phyloP scores from a whole-genome alignment of 768 basidiomycete species.

The Rhodotorula diobovata region DNA sequence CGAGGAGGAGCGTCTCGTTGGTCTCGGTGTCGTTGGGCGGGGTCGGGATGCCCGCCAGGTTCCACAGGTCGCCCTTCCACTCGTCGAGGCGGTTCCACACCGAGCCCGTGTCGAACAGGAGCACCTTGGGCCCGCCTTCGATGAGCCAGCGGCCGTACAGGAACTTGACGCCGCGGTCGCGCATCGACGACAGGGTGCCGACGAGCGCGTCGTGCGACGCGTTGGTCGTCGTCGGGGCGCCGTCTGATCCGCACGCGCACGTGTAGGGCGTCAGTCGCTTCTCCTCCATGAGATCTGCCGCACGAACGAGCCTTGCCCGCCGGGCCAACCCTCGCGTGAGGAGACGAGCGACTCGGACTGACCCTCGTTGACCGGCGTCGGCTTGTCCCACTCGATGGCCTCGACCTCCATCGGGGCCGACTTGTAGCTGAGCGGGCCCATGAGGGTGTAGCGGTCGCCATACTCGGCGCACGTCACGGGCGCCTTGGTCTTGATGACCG shows the following conservation, averaged over 20 bases:
- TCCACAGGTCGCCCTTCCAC: slow-evolving; percentile 99
- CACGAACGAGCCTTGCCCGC: no score
- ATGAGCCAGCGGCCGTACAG: slow-evolving; percentile 98
- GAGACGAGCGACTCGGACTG: no score
- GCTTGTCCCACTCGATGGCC: slow-evolving; percentile 64
- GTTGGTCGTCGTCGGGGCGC: slow-evolving; percentile 25
- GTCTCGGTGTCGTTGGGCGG: slow-evolving; percentile 96
- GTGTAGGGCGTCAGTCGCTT: not conserved
- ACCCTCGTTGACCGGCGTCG: slow-evolving; percentile 20
- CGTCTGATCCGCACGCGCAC: not conserved
- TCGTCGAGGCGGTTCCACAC: slow-evolving; percentile 85
- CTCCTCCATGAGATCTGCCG: no score
- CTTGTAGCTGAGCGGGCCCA: slow-evolving; percentile 98
- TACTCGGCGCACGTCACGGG: slow-evolving; percentile 96
- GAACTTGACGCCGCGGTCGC: slow-evolving; percentile 80
- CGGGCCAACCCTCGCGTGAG: no score
- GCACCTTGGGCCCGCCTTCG: slow-evolving; percentile 89
- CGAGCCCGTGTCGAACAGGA: slow-evolving; percentile 91
- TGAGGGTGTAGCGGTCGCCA: slow-evolving; percentile 88
- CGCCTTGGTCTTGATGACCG: slow-evolving; percentile 98
- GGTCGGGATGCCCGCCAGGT: slow-evolving; percentile 92
- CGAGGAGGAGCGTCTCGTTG: slow-evolving; percentile 95
- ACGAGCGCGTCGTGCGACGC: slow-evolving; percentile 54
- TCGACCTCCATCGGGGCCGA: slow-evolving; percentile 99
- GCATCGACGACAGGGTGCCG: slow-evolving; percentile 74